Evolutionary conservation across 805 yeast species (phyloP).

Genomic region (Monosporozyma servazzii): DNA sequence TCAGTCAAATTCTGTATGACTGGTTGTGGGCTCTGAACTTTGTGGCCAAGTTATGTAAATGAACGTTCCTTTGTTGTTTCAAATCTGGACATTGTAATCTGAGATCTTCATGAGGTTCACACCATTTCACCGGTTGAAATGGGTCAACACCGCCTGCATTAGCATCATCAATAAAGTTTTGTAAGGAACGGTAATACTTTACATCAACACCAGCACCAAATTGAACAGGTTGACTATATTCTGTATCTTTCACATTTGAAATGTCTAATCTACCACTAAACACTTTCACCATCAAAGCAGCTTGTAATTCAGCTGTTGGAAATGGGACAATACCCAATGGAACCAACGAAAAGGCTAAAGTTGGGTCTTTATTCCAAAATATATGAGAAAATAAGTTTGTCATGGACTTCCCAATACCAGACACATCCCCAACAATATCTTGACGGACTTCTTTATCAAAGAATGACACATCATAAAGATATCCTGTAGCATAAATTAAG

Average conservation of each 20-base stretch:
- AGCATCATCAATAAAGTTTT: conserved; percentile 11
- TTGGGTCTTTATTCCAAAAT: conserved; percentile 49
- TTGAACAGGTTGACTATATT: conserved; percentile 7
- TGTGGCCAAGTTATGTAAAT: conserved; percentile 12
- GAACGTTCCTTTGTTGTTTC: conserved; percentile 17
- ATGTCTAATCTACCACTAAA: conserved; percentile 45
- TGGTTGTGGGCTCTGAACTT: conserved; percentile 11
- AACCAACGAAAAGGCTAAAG: conserved; percentile 53
- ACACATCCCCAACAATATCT: conserved; percentile 6
- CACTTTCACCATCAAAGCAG: conserved; percentile 52
- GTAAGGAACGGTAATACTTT: conserved; percentile 20
- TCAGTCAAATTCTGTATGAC: conserved; percentile 9
- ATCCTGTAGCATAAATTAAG: conserved; percentile 44
- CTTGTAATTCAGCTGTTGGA: conserved; percentile 55
- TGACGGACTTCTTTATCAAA: conserved; percentile 23
- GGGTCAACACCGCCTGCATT: conserved; percentile 9
- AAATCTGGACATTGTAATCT: conserved; percentile 12
- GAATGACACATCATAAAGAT: conserved; percentile 39
- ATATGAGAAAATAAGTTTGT: conserved; percentile 52
- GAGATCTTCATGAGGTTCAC: conserved; percentile 8
- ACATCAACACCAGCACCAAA: conserved; percentile 16
- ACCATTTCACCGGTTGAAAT: conserved; percentile 23
- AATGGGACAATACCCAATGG: conserved; percentile 57
- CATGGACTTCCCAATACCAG: conserved; percentile 5
- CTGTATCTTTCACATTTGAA: conserved; percentile 32